Evolutionary conservation across 2,329 filamentous ascomycete genomes (phyloP), one percentile per base, ranked within the genome.

Genomic region (Ilyonectria mors-panacis): DNA sequence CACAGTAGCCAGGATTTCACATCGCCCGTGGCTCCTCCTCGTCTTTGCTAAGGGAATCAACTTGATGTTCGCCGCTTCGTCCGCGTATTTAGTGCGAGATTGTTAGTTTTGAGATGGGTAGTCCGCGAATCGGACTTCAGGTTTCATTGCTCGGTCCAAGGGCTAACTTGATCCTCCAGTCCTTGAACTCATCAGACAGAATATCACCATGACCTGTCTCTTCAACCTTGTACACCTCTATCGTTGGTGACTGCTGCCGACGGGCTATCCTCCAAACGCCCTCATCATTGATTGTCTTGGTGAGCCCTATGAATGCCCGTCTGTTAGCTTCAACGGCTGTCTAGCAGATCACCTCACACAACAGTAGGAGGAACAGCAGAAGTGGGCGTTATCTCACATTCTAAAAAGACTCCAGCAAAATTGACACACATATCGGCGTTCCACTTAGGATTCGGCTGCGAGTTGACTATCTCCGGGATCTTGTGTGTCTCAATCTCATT

Each of bases 381-480:
- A 15, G 28, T 13, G 21, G 23, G n/a, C 56, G 28, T 59, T 26
- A 65, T 80, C 91, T 81, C 80, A 94, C 93, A 97, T 8, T 91
- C 90, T 17, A 98, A 81, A 73, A 98, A 93, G 0, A 83, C 85
- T 1, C 89, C 90, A 1, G 94, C 90, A 81, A 98, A 98, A 74
- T 97, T 97, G 77, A 98, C 96, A 77, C 95, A 98, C 72, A 93
- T 88, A 77, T 98, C 95, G 19, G 94, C 95, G 81, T 98, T 93
- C 96, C 96, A 99, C 53, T 88, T 89, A 2, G 85, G 85, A 33
- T 88, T 88, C 0, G 91, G 90, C 10, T 86, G 81, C 59, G 88
- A 86, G 74, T 92, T 90, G 15, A 97, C 93, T 57, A 88, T 92
- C 2, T 88, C 87, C 0, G 96, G 96, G 61, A 99, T 94, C 33